A percentile compares a stretch with the other conserved stretches of the same genome.
Evolutionary conservation across 1,284 basidiomycete genomes (phyloP).

Genomic region (Ceraceosorus bombacis): DNA sequence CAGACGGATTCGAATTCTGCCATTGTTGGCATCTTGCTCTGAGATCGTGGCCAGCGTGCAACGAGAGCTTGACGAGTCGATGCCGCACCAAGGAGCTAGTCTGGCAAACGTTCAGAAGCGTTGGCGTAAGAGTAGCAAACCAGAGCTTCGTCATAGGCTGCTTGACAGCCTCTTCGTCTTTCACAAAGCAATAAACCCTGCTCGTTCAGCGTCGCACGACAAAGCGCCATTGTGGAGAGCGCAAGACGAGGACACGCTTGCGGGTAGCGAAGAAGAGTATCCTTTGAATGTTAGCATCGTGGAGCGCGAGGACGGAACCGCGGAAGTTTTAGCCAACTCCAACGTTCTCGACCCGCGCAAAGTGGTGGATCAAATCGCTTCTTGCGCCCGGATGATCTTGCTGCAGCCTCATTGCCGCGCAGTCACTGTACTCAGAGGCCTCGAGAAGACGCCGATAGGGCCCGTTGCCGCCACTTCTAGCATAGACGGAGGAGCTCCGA

Average conservation of each 20-base stretch:
- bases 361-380: background rate
- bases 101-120: background rate
- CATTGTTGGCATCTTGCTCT: constrained; percentile 1
- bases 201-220: background rate
- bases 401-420: background rate
- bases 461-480: background rate
- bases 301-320: constrained; percentile 2
- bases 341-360: background rate
- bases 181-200: constrained; percentile 1
- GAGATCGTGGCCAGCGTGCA: constrained; percentile 1
- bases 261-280: constrained; percentile 8
- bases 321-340: constrained; percentile 5
- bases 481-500: background rate
- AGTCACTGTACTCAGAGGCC: background rate
- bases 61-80: background rate
- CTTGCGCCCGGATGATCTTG: background rate
- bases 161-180: constrained; percentile 11
- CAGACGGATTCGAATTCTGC: constrained; percentile 20
- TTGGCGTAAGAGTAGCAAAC: background rate
- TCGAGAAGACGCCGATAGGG: background rate
- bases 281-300: constrained; percentile 9
- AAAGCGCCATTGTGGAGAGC: background rate
- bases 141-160: background rate
- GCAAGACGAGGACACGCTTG: constrained; percentile 3
- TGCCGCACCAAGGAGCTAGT: background rate